These are phyloP conservation scores for Trichoderma sp. DNA, from an alignment of 2,329 filamentous ascomycete genomes.

Conservation along the genomic window DNA sequence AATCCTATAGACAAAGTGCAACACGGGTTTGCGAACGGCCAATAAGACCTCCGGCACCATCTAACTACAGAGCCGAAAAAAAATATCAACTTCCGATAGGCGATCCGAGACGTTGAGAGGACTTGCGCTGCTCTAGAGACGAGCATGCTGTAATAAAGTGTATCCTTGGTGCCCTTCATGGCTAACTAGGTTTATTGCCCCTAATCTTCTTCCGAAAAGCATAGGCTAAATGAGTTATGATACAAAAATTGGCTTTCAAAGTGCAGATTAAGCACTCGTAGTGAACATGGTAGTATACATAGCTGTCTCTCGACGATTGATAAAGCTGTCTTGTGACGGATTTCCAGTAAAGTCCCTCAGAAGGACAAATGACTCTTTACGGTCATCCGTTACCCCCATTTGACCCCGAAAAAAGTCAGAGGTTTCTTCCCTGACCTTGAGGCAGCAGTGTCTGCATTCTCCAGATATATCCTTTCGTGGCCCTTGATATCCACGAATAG, in stretches of 20 bases:
- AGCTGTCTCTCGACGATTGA: not conserved
- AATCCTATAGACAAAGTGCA: not conserved
- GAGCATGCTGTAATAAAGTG: not conserved
- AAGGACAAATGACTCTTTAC: not conserved
- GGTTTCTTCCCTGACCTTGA: slow-evolving; percentile 40
- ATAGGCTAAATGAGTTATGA: not conserved
- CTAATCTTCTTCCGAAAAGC: not conserved
- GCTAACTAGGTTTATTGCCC: not conserved
- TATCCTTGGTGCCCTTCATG: not conserved
- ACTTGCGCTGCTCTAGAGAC: not conserved
- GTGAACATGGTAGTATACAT: not conserved
- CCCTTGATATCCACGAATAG: slow-evolving; percentile 78
- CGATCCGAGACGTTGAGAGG: not conserved
- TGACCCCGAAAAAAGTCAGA: slow-evolving; percentile 60
- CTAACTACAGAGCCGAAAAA: not conserved
- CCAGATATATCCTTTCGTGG: slow-evolving; percentile 62
- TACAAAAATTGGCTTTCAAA: not conserved
- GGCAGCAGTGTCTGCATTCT: slow-evolving; percentile 51
- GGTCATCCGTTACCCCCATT: slow-evolving; percentile 42
- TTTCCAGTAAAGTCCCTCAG: not conserved
- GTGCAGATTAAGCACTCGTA: not conserved
- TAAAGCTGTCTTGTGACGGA: not conserved
- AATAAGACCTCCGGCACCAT: not conserved
- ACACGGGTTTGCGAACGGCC: not conserved
- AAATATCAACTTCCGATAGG: not conserved